Conservation (phyloP, 129 eudicot genomes). For the Flaveria trinervia region DNA sequence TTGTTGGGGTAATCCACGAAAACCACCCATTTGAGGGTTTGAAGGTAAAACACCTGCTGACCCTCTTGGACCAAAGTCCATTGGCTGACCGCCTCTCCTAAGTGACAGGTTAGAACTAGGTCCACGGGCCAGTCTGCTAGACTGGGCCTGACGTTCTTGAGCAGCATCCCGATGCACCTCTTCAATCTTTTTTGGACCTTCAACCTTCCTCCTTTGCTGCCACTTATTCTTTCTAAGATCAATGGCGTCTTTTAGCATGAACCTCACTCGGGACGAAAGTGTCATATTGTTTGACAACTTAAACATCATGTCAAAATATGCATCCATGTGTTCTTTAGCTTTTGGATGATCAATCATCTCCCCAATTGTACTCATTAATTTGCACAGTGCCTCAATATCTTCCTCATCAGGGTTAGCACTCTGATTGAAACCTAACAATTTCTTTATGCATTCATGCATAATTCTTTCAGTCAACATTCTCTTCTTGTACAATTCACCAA, state of each 20-base stretch:
- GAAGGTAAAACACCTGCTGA: constrained; percentile 56
- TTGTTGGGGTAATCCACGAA: constrained; percentile 55
- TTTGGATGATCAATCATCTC: constrained; percentile 88
- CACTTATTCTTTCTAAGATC: constrained; percentile 85
- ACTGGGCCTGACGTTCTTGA: constrained; percentile 58
- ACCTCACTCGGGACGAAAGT: constrained; percentile 79
- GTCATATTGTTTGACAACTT: constrained; percentile 74
- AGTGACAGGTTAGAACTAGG: constrained; percentile 55
- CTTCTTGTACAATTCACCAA: constrained; percentile 91
- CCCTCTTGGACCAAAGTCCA: constrained; percentile 69
- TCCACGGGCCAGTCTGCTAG: constrained; percentile 66
- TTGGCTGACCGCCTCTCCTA: constrained; percentile 73
- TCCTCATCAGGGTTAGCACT: constrained; percentile 60
- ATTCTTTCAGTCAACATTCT: constrained; percentile 91
- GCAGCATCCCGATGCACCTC: constrained; percentile 59
- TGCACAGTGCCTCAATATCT: constrained; percentile 39
- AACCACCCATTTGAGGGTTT: constrained; percentile 54
- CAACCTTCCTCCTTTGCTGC: constrained; percentile 90
- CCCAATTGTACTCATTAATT: constrained; percentile 74
- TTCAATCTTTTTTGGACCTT: constrained; percentile 93
- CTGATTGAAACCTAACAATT: constrained; percentile 55
- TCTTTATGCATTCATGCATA: constrained; percentile 84
- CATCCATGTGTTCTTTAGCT: constrained; percentile 84
- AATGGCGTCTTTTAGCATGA: constrained; percentile 73
- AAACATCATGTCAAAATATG: constrained; percentile 60